Evolutionary conservation across 306 rosid genomes (phyloP), one percentile per base, ranked within the genome.

Genomic region (Crotalaria pallida): DNA sequence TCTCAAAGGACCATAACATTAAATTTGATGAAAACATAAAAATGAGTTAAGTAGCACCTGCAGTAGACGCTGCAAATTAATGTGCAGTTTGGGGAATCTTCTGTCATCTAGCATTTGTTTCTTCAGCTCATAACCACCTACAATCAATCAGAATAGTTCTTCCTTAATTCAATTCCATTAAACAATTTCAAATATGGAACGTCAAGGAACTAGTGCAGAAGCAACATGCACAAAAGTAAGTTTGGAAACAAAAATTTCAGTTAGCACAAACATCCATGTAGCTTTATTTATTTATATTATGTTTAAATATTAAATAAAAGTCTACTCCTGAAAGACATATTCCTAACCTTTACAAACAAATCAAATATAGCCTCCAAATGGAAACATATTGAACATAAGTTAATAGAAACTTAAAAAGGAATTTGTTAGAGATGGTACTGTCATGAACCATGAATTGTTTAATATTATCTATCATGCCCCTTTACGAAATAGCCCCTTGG

Each of bases 101-200:
- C 99, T 84, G 49, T 94, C 99, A 80, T 94, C 99, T 36, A 94
- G 83, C 99, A 94, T 91, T 87, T 91, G 89, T 79, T 94, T 94
- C 87, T 91, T 91, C 83, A 89, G 78, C 64, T 85, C 84, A 79
- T 84, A 83, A 72, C 96, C 96, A 74, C 97, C 97, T 91, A 73
- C 62, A 79, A 73, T 40, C 15, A 56, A 55, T 43, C 65, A 73
- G 55, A 83, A 74, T 47, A 61, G 7, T 51, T 40, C 26, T 44
- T 55, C 67, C 73, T 52, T 51, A 65, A 58, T 67, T 60, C 52
- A 27, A 26, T 40, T 52, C 27, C 7, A 53, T 38, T 33, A 18
- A 77, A 17, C 27, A 57, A 52, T 24, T 15, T 15, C 10, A 55
- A 40, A 23, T 17, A 26, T n/a, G 13, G 19, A 47, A 58, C 56